Evolutionary conservation across 2,329 filamentous ascomycete species (phyloP), one percentile per base, ranked within the genome.

Genomic region (Capronia coronata): DNA sequence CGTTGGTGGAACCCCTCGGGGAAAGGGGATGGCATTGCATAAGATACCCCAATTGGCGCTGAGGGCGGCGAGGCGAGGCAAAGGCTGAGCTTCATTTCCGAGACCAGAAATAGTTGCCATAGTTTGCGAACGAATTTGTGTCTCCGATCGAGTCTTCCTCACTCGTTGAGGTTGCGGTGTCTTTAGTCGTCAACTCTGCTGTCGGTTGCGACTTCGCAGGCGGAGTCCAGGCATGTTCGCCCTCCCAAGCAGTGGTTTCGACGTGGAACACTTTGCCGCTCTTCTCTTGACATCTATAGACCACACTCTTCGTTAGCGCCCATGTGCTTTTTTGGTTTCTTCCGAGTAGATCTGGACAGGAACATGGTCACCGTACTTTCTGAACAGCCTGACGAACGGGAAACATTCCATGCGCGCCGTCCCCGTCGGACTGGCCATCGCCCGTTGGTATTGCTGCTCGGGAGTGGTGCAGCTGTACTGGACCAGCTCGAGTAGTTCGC

Each of bases 171-270:
- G 22, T 13, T n/a, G 34, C 32, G 13, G 40, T 32, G 16, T 37
- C 32, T n/a, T 48, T 52, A 21, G 30, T 43, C 14, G 13, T 46
- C 27, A 29, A 38, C 9, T 19, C 27, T 14, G 25, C 37, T 18
- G 29, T 47, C 18, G 43, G 37, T 16, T 34, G n/a, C n/a, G n/a
- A n/a, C n/a, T n/a, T n/a, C n/a, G 61, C 56, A 62, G 65, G 50
- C 57, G 54, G 56, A 55, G 60, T 62, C 60, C 63, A 62, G 13
- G 62, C 65, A 59, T 68, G 67, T 58, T 69, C 63, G 19, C 63
- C 70, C 61, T 82, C 79, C 77, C 77, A 80, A 42, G 72, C 70
- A 29, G 80, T 83, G 27, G 79, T 83, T 64, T 83, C 80, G 11
- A 82, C 76, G 40, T 73, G 77, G 58, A 81, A 62, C 16, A 52